These are phyloP conservation scores for Chionographis japonica DNA, from an alignment of 106 monocot genomes.

Conservation along the genomic window DNA sequence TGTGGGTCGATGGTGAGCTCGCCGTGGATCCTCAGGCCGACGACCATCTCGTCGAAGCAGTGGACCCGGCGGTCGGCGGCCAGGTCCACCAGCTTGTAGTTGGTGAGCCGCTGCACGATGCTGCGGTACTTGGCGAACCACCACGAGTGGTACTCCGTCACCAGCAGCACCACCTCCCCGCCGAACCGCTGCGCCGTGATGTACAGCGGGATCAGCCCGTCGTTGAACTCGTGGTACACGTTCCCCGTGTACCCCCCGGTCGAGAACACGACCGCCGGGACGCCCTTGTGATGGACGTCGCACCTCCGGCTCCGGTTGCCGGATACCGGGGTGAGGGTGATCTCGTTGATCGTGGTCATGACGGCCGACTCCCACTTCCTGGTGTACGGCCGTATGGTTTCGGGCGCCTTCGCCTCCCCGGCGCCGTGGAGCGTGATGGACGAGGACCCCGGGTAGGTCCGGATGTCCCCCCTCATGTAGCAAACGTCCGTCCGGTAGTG, in stretches of 20 bases:
- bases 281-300: constrained; percentile 39
- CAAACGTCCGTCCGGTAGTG: constrained; percentile 58
- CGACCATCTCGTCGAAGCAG: constrained; percentile 79
- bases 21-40: constrained; percentile 73
- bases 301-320: constrained; percentile 5
- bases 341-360: constrained; percentile 41
- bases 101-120: constrained; percentile 42
- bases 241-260: constrained; percentile 65
- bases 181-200: constrained; percentile 59
- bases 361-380: constrained; percentile 36
- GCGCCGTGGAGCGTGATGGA: constrained; percentile 21
- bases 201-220: constrained; percentile 74
- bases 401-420: neutral
- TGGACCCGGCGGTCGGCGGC: constrained; percentile 53
- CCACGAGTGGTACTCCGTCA: constrained; percentile 72
- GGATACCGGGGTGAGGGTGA: constrained; percentile 19
- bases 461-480: constrained; percentile 40
- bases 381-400: constrained; percentile 41
- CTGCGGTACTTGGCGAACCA: constrained; percentile 49
- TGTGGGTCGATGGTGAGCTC: constrained; percentile 65
- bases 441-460: constrained; percentile 18
- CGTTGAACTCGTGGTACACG: constrained; percentile 69
- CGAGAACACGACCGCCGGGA: constrained; percentile 52
- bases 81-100: constrained; percentile 62
- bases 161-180: constrained; percentile 65